phyloP scores from a whole-genome alignment of 192 early-diverging fungal species.

The Gryganskiella cystojenkinii region DNA sequence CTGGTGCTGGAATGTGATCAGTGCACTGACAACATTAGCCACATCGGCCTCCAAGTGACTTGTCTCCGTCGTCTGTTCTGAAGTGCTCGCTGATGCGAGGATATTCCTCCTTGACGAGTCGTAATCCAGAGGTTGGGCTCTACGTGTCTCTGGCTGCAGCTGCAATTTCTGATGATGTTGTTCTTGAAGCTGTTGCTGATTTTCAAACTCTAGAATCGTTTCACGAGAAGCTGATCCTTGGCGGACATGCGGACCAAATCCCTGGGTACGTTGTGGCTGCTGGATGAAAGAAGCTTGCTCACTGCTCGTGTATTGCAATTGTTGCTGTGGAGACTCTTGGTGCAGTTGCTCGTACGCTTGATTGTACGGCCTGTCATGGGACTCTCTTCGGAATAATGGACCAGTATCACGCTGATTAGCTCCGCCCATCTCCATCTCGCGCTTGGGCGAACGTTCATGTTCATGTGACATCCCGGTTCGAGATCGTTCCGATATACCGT shows the following conservation, averaged over 20 bases:
- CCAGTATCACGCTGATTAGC: no score
- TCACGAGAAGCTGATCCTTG: slow-evolving; percentile 2
- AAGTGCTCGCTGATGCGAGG: not conserved
- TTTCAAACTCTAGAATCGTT: slow-evolving; percentile 18
- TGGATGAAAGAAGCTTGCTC: not conserved
- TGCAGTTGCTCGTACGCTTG: no score
- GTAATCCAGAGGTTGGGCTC: no score
- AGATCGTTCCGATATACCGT: no score
- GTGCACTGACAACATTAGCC: slow-evolving; percentile 28
- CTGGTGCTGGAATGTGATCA: slow-evolving; percentile 38
- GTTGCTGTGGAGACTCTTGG: no score
- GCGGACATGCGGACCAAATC: not conserved
- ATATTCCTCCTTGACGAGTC: not conserved
- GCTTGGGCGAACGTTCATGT: no score
- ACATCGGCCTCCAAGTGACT: slow-evolving; percentile 30
- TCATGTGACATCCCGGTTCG: no score
- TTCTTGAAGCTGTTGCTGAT: slow-evolving; percentile 2
- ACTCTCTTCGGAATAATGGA: no score
- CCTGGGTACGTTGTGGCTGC: not conserved
- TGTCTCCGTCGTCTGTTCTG: slow-evolving; percentile 19
- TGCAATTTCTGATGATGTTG: slow-evolving; percentile 18
- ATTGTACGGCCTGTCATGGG: no score
- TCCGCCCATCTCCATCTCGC: no score
- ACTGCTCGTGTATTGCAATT: no score
- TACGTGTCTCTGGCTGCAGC: not conserved